A percentile compares a stretch with the other conserved stretches of the same genome.
phyloP scores from a whole-genome alignment of 495 filamentous ascomycete species.

The Podospora conica region DNA sequence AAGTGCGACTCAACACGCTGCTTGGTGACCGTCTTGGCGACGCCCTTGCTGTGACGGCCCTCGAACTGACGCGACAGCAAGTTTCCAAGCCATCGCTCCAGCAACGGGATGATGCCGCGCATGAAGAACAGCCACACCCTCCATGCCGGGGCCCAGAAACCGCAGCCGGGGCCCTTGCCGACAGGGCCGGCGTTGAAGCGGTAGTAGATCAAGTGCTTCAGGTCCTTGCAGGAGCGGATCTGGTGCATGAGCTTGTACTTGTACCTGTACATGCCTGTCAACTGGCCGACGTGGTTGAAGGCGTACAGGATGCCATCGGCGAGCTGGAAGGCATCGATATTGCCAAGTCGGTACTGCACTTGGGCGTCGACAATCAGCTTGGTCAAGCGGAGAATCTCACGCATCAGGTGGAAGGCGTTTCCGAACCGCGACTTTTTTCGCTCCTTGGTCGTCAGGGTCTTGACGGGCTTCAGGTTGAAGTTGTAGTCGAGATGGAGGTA shows the following conservation, averaged over 20 bases:
- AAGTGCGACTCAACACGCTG: conserved; percentile 99
- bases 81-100: conserved; percentile 98
- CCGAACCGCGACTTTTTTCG: conserved; percentile 99
- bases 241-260: conserved; percentile 99
- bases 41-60: conserved; percentile 97
- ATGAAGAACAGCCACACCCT: conserved; percentile 99
- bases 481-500: conserved; percentile 99
- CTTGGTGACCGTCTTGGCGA: conserved; percentile 98
- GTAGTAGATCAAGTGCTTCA: conserved; percentile 99
- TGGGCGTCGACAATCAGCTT: conserved; percentile 99
- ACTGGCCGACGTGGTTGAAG: conserved; percentile 98
- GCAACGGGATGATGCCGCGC: conserved; percentile 92
- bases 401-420: conserved; percentile 99
- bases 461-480: conserved; percentile 99
- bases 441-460: conserved; percentile 98
- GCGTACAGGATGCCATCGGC: conserved; percentile 98
- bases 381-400: conserved; percentile 94
- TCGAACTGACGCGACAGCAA: conserved; percentile 96
- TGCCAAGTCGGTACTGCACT: conserved; percentile 95
- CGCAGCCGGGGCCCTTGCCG: conserved; percentile 95
- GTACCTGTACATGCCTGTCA: conserved; percentile 99
- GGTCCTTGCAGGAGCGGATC: conserved; percentile 96
- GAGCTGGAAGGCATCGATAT: conserved; percentile 98
- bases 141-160: conserved; percentile 99
- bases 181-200: conserved; percentile 98